phyloP scores from a whole-genome alignment of 164 flowering plant species.

The Paratinospora sagittata region DNA sequence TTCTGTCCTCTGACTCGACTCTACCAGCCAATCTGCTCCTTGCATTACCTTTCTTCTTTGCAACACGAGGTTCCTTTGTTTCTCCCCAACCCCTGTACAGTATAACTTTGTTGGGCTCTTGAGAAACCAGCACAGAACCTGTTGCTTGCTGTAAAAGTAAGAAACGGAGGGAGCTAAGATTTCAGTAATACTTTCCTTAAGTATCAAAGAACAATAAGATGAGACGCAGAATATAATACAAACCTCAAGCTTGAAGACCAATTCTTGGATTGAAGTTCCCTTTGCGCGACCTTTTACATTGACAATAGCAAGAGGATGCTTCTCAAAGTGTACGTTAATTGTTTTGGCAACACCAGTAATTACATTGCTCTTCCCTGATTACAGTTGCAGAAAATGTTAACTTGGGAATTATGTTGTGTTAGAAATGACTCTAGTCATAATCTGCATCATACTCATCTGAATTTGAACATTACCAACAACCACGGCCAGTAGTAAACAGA shows the following conservation, averaged over 20 bases:
- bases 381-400: constrained; percentile 3
- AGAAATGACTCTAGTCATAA: not conserved
- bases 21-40: constrained; percentile 11
- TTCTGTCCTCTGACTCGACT: constrained; percentile 9
- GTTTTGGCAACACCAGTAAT: constrained; percentile 79
- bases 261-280: constrained; percentile 82
- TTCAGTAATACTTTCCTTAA: not conserved
- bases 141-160: constrained; percentile 67
- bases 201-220: not conserved
- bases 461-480: not conserved
- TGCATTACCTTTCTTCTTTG: constrained; percentile 11
- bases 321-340: constrained; percentile 67
- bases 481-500: too few relatives aligned
- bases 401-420: not conserved
- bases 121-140: constrained; percentile 78
- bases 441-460: not conserved
- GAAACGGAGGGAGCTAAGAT: not conserved
- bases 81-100: constrained; percentile 87
- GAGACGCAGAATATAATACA: constrained; percentile 7
- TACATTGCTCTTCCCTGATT: constrained; percentile 65
- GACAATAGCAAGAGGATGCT: constrained; percentile 82
- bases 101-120: constrained; percentile 84
- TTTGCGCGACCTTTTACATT: constrained; percentile 93
- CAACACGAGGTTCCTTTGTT: constrained; percentile 28
- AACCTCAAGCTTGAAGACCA: constrained; percentile 75